Conservation (phyloP, 2,329 filamentous ascomycete species). For the Aspergillus latus region DNA sequence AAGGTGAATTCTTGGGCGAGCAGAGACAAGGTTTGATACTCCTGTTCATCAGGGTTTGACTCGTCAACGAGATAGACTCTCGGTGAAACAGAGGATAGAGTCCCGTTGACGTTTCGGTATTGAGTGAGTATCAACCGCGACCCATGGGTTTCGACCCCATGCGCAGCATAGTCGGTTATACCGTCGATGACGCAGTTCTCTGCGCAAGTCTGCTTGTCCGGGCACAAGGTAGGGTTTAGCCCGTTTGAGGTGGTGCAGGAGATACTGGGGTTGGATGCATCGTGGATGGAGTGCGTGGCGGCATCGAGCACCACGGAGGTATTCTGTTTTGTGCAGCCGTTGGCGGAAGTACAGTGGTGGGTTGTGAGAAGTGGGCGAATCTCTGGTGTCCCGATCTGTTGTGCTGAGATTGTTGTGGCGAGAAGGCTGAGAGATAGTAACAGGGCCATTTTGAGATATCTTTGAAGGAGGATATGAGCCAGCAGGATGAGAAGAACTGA, state of each 20-base stretch:
- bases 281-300: conserved; percentile 55
- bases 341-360: conserved; percentile 50
- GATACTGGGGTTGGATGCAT: conserved; percentile 34
- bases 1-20: conserved; percentile 67
- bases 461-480: neutral
- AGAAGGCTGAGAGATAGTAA: conserved; percentile 11
- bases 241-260: conserved; percentile 53
- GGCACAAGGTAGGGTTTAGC: conserved; percentile 47
- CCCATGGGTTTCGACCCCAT: conserved; percentile 50
- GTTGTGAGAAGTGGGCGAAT: conserved; percentile 53
- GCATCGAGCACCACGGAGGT: conserved; percentile 55
- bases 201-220: conserved; percentile 50
- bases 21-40: conserved; percentile 51
- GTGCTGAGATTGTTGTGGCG: conserved; percentile 46
- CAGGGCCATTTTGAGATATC: conserved; percentile 18
- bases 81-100: conserved; percentile 45
- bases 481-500: neutral
- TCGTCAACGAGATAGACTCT: conserved; percentile 61
- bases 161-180: conserved; percentile 50
- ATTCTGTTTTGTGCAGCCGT: conserved; percentile 51
- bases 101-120: conserved; percentile 33
- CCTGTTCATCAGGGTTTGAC: conserved; percentile 28
- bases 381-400: conserved; percentile 54
- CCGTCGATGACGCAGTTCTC: conserved; percentile 57
- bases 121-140: conserved; percentile 50